Evolutionary conservation across 768 basidiomycete species (phyloP), one percentile per base, ranked within the genome.

Genomic region (Psilocybe cyanescens): DNA sequence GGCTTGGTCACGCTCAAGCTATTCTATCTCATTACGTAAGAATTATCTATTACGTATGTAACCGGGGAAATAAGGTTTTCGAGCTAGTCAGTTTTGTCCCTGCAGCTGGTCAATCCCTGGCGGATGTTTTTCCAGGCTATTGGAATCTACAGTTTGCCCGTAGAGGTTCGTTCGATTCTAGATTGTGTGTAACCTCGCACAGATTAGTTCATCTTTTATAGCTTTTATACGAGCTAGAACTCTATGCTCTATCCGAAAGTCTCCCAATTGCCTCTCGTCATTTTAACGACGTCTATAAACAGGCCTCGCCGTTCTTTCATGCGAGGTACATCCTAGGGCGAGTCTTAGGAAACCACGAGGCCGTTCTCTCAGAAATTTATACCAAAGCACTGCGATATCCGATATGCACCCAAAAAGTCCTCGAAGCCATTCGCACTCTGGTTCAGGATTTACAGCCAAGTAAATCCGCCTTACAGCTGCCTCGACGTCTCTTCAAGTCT

Each of bases 151-250:
- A 69, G 60, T 45, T 66, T 83, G n/a, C 81, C 81, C 30, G 74
- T 80, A 2, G 81, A 83, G 74, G 81, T 82, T 41, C 60, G 68
- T 63, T 4, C 6, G 37, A 4, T n/a, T 30, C 29, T 16, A 57
- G 33, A 29, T 46, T 55, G 14, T 44, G 2, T 37, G 28, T 3
- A 28, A 51, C 31, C 31, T 44, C 30, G 8, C n/a, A 11, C n/a
- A 44, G 11, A 55, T 35, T 17, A 47, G 41, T 35, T 57, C 9
- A 46, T 68, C 58, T 44, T 24, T 55, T 17, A 37, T 52, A 96
- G 95, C 80, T 98, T 8, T 74, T 96, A 0, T 89, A 90, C 66
- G 86, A 94, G 58, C 81, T 97, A 12, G 90, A 95, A 65, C 81
- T 91, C 16, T 80, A 80, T 64, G 87, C 93, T 0, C 75, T 86